A percentile compares a stretch with the other conserved stretches of the same genome.
Evolutionary conservation across 768 basidiomycete species (phyloP).

Genomic region (Trametes meyenii): DNA sequence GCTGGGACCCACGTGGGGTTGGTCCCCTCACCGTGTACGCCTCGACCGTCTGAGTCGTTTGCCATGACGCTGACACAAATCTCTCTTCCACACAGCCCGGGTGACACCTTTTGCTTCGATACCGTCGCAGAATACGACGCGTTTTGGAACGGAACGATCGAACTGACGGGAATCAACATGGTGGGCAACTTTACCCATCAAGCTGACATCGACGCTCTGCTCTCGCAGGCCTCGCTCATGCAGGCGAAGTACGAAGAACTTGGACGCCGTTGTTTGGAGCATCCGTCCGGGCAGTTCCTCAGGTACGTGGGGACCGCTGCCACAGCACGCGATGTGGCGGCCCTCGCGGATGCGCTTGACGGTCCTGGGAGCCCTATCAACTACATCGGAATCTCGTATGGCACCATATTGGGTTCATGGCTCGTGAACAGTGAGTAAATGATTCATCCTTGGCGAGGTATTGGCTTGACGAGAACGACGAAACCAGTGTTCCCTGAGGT

Average conservation of each 20-base stretch:
- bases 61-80: not conserved
- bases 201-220: constrained; percentile 7
- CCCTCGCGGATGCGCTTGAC: constrained; percentile 22
- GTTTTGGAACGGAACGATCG: constrained; percentile 18
- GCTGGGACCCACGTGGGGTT: constrained; percentile 21
- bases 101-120: constrained; percentile 16
- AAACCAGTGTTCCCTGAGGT: constrained; percentile 19
- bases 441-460: not conserved
- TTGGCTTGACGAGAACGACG: not conserved
- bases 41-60: not conserved
- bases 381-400: constrained; percentile 17
- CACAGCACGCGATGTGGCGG: constrained; percentile 16
- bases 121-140: constrained; percentile 1
- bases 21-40: constrained; percentile 9
- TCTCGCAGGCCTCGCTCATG: constrained; percentile 14
- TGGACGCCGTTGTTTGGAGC: constrained; percentile 8
- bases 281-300: constrained; percentile 2
- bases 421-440: constrained; percentile 18
- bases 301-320: constrained; percentile 17
- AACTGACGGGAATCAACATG: constrained; percentile 12
- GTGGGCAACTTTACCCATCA: constrained; percentile 14
- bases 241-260: constrained; percentile 16
- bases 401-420: constrained; percentile 10
- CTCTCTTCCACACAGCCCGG: not conserved
- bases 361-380: constrained; percentile 11